phyloP scores from a whole-genome alignment of 768 basidiomycete genomes.

The Amanita subjunquillea region DNA sequence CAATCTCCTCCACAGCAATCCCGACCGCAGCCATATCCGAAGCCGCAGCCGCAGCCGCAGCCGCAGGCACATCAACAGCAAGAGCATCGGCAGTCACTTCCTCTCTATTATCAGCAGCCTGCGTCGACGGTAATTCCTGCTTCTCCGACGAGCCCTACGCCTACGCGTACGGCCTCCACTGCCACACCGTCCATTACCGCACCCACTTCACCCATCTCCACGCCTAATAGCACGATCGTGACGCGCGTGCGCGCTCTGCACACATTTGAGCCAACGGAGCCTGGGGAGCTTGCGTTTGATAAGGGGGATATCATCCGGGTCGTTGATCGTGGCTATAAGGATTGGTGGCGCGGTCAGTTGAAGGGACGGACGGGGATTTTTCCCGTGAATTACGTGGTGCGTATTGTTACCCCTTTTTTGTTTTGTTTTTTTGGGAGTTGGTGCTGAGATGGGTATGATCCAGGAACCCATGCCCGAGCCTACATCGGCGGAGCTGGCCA shows the following conservation, averaged over 20 bases:
- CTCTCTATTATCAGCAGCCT: slow-evolving; percentile 5
- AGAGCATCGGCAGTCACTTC: slow-evolving; percentile 9
- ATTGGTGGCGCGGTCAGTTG: slow-evolving; percentile 95
- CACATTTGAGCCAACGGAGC: slow-evolving; percentile 77
- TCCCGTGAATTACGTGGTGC: slow-evolving; percentile 91
- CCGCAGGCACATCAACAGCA: slow-evolving; percentile 3
- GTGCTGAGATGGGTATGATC: background rate
- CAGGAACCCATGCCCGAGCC: slow-evolving; percentile 85
- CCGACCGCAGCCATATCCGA: slow-evolving; percentile 11
- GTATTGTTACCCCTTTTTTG: slow-evolving; percentile 15
- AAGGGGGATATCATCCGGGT: slow-evolving; percentile 94
- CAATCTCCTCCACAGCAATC: slow-evolving; percentile 17
- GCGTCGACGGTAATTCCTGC: slow-evolving; percentile 7
- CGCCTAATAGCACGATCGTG: slow-evolving; percentile 32
- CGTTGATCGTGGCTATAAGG: slow-evolving; percentile 86
- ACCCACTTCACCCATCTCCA: slow-evolving; percentile 8
- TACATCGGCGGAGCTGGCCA: slow-evolving; percentile 61
- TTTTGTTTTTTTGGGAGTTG: too few species aligned
- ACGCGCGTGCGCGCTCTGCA: slow-evolving; percentile 86
- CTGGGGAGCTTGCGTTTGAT: slow-evolving; percentile 85
- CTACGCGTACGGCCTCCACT: slow-evolving; percentile 4
- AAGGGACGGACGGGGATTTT: slow-evolving; percentile 91
- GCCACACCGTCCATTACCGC: slow-evolving; percentile 12
- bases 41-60: slow-evolving; percentile 16
- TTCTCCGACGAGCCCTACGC: slow-evolving; percentile 11